Conservation (phyloP, 805 yeast genomes). For the Starmerella apicola region DNA sequence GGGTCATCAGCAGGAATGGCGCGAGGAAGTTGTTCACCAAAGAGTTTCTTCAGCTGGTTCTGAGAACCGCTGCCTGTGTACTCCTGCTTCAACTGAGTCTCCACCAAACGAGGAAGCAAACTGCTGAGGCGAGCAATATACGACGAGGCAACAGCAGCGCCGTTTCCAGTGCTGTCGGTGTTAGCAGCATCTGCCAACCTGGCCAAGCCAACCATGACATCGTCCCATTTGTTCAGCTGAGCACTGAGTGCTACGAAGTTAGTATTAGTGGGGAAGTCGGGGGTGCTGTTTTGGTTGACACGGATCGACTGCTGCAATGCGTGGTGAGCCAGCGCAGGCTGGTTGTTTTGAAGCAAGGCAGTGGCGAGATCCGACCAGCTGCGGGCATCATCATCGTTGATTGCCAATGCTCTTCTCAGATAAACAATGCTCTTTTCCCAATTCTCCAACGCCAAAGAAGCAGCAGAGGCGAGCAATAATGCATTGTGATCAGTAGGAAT, state of each 20-base stretch:
- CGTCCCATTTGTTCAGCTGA: conserved; percentile 76
- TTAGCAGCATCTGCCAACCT: conserved; percentile 51
- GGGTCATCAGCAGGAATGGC: conserved; percentile 48
- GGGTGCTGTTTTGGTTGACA: conserved; percentile 44
- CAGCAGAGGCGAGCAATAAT: conserved; percentile 88
- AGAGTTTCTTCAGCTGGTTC: conserved; percentile 15
- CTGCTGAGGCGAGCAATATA: conserved; percentile 22
- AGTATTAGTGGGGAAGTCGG: conserved; percentile 85
- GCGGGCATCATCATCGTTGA: conserved; percentile 67
- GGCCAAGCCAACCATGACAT: conserved; percentile 64
- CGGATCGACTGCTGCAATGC: conserved; percentile 74
- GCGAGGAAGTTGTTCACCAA: conserved; percentile 55
- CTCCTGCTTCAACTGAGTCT: neutral
- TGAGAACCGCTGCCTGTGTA: conserved; percentile 6
- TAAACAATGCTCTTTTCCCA: conserved; percentile 80
- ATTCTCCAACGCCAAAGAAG: conserved; percentile 62
- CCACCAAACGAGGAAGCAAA: conserved; percentile 11
- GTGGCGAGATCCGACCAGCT: conserved; percentile 91
- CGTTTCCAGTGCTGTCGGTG: conserved; percentile 38
- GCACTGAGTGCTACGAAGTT: conserved; percentile 74
- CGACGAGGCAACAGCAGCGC: conserved; percentile 56
- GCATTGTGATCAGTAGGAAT: conserved; percentile 67
- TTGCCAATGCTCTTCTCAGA: conserved; percentile 75
- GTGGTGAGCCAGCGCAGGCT: conserved; percentile 64
- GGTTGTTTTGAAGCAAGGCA: conserved; percentile 52